Evolutionary conservation across 805 yeast species (phyloP).

Genomic region (Nematodospora valgi): DNA sequence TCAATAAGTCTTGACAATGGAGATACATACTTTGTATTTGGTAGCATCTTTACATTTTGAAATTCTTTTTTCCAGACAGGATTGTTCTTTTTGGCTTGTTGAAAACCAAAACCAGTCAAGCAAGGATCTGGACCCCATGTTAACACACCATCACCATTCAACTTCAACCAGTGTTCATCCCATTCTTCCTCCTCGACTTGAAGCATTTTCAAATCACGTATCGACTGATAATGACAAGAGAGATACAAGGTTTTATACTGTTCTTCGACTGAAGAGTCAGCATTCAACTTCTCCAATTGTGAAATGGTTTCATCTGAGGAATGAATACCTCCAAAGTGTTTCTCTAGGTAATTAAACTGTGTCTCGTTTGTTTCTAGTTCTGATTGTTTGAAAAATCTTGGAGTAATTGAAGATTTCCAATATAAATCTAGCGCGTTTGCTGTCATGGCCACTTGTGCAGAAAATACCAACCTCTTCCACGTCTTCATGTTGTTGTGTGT

Average conservation of each 20-base stretch:
- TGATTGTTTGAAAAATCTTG: conserved; percentile 44
- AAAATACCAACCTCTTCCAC: no score
- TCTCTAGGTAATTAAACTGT: conserved; percentile 38
- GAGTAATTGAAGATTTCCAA: conserved; percentile 40
- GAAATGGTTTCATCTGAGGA: conserved; percentile 32
- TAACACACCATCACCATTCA: conserved; percentile 43
- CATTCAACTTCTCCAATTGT: conserved; percentile 35
- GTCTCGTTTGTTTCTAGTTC: conserved; percentile 37
- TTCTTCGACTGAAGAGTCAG: conserved; percentile 19
- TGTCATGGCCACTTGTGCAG: no score
- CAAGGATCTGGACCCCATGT: conserved; percentile 53
- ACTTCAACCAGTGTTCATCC: conserved; percentile 44
- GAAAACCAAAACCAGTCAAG: conserved; percentile 43
- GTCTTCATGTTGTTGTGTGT: no score
- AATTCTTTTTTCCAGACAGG: conserved; percentile 29
- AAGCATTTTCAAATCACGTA: conserved; percentile 52
- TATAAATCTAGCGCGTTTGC: conserved; percentile 6
- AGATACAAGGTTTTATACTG: conserved; percentile 44
- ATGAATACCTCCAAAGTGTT: conserved; percentile 40
- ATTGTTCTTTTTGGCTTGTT: conserved; percentile 44
- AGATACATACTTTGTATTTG: conserved; percentile 43
- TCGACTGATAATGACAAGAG: conserved; percentile 55
- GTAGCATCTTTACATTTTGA: conserved; percentile 21
- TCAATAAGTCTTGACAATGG: conserved; percentile 52
- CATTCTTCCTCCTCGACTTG: conserved; percentile 45